Percentiles rank a stretch among this genome's conserved stretches.
phyloP scores from a whole-genome alignment of 78 protist species.

The Isochrysis galbana region DNA sequence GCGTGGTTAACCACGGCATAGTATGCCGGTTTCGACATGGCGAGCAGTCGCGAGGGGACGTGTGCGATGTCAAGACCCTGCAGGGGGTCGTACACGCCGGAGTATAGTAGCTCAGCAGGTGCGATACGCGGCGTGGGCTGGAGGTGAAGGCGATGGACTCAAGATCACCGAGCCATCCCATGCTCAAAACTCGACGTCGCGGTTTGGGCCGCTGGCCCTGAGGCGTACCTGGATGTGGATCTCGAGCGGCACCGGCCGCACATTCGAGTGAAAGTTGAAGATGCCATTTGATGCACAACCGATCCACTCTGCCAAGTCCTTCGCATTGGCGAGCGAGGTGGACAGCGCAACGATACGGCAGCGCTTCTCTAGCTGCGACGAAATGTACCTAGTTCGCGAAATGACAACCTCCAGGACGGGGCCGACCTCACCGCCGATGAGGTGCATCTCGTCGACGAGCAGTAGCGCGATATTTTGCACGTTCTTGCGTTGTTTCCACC shows the following conservation, averaged over 20 bases:
- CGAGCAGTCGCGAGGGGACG: conserved; percentile 72
- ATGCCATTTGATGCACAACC: conserved; percentile 63
- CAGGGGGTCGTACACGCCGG: too few relatives aligned
- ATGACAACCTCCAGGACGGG: conserved; percentile 74
- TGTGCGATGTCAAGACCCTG: conserved; percentile 76
- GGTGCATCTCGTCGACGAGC: conserved; percentile 87
- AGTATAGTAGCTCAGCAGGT: too few relatives aligned
- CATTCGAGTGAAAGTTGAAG: conserved; percentile 93
- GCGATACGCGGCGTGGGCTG: too few relatives aligned
- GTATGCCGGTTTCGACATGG: conserved; percentile 89
- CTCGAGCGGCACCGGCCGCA: conserved; percentile 95
- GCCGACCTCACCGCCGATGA: conserved; percentile 89
- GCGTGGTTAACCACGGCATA: conserved; percentile 57
- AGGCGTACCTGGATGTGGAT: conserved; percentile 81
- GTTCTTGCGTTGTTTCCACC: conserved; percentile 83
- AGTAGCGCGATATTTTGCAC: conserved; percentile 74
- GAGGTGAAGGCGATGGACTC: too few relatives aligned
- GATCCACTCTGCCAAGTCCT: conserved; percentile 70
- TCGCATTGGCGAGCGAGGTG: conserved; percentile 83
- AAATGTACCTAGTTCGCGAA: conserved; percentile 89
- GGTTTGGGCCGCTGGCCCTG: background rate
- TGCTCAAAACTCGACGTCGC: background rate
- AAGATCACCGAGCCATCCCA: too few relatives aligned
- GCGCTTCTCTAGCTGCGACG: conserved; percentile 58
- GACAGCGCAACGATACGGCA: conserved; percentile 84